Evolutionary conservation across 257 asterid genomes (phyloP), one percentile per base, ranked within the genome.

Genomic region (Capsicum rhomboideum): DNA sequence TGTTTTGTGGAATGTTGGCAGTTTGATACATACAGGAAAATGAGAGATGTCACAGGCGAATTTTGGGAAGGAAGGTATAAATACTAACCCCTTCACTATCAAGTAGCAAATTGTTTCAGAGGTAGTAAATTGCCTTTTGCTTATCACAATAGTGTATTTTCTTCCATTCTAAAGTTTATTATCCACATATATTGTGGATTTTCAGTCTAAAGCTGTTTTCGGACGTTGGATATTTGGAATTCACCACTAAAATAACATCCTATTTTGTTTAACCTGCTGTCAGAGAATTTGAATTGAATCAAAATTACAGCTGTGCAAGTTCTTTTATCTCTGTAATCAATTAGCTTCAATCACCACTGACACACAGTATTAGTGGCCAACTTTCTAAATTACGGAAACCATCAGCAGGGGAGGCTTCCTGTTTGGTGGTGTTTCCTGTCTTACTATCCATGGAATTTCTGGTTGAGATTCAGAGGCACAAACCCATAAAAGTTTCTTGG

Each of bases 21-120:
- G 99, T 92, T 91, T 8, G 98, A 97, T 72, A 92, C 98, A 28
- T 97, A 95, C 64, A 86, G 98, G 92, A 97, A 93, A 92, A 97
- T 97, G 99, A 92, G 91, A 89, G 92, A 91, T 49, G 92, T 90
- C 78, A 95, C 98, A 11, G 93, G 87, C 66, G 98, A 97, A 63
- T 92, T 91, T 90, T 97, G 98, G 99, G 97, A 97, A 87, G 98
- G 97, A 92, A 95, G 99, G 98, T 95, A 93, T 26, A 75, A 26
- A 54, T 61, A 20, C 20, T 50, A 17, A 12, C 54, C 42, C 83
- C 77, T 79, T 53, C 82, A 23, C 55, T 79, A 63, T 55, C 79
- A 31, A 75, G 26, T 8, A 75, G 49, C 16, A 49, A 21, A 75
- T 74, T 46, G 21, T 74, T 44, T 72, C 80, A 74, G 80, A 23